Evolutionary conservation across 2,329 filamentous ascomycete genomes (phyloP), one percentile per base, ranked within the genome.

Genomic region (Plenodomus tracheiphilus): DNA sequence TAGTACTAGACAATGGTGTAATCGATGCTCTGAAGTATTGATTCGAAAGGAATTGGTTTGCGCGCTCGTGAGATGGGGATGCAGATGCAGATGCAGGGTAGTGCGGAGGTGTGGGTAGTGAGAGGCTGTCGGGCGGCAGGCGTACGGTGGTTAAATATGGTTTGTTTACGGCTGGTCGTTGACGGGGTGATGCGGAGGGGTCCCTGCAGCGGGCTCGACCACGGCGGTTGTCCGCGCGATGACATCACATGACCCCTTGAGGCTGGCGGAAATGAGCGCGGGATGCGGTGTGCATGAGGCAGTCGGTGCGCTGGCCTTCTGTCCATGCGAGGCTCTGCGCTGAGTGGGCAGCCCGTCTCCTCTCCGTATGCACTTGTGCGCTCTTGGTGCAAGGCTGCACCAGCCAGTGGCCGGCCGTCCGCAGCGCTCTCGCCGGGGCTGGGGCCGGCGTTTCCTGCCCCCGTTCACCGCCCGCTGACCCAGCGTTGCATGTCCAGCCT

Each of bases 1-100:
- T 71, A 67, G 66, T 71, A 71, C 64, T 69, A 70, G 53, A 68
- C 66, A 68, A 59, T 68, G 63, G 21, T 65, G 62, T 70, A 70
- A 70, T 67, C 63, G 62, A 72, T 73, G 70, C 62, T 69, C 53
- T 52, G 55, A 61, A 67, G 68, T 70, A 71, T 69, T 64, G 67
- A 71, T 72, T 70, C 50, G 56, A 61, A 63, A 51, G 61, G 53
- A 55, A 55, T 65, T 55, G 52, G 51, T 41, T 56, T 32, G 41
- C 47, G 55, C 51, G 49, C 49, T 42, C 39, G 46, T 51, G 45
- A 58, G 51, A 57, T 34, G 47, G 46, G 52, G 49, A 56, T 45
- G 52, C 43, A 58, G 51, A 57, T 34, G 47, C 43, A 53, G 49
- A 56, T 45, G 52, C 43, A 46, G 56, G 53, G 57, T 48, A 47